A percentile compares a stretch with the other conserved stretches of the same genome.
Conservation (phyloP, 371 early-diverging fungal species). For the Capillidium rhysosporum region DNA sequence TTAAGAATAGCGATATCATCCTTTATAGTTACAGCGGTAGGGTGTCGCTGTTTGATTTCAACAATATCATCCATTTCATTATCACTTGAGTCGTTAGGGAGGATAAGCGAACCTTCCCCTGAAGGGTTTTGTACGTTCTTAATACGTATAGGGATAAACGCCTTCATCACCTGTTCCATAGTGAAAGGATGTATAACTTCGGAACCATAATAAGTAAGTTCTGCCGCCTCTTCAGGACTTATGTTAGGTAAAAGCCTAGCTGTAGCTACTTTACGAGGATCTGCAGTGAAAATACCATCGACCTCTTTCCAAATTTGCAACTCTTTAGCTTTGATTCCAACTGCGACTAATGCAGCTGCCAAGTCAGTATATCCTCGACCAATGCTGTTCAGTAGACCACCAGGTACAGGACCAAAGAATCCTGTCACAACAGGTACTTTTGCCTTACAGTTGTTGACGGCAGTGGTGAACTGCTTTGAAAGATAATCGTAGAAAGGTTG, state of each 20-base stretch:
- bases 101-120: constrained; percentile 81
- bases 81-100: constrained; percentile 26
- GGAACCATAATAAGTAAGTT: constrained; percentile 92
- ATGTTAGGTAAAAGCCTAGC: constrained; percentile 81
- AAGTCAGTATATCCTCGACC: constrained; percentile 98
- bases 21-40: constrained; percentile 95
- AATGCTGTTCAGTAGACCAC: constrained; percentile 68
- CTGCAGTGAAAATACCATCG: constrained; percentile 96
- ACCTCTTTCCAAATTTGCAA: constrained; percentile 98
- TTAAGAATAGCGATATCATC: constrained; percentile 81
- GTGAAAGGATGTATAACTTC: constrained; percentile 98
- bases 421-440: constrained; percentile 81
- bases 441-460: constrained; percentile 35
- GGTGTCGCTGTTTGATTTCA: constrained; percentile 39
- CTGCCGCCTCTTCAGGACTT: constrained; percentile 96
- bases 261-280: constrained; percentile 86
- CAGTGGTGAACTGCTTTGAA: constrained; percentile 36
- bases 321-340: constrained; percentile 67
- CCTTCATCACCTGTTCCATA: constrained; percentile 94
- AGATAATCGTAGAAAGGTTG: constrained; percentile 87
- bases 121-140: constrained; percentile 87
- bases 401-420: constrained; percentile 91
- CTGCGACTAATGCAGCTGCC: constrained; percentile 86
- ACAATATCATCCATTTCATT: constrained; percentile 1
- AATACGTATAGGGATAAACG: constrained; percentile 90